phyloP scores from a whole-genome alignment of 768 basidiomycete species.

The Mrakia blollopis region DNA sequence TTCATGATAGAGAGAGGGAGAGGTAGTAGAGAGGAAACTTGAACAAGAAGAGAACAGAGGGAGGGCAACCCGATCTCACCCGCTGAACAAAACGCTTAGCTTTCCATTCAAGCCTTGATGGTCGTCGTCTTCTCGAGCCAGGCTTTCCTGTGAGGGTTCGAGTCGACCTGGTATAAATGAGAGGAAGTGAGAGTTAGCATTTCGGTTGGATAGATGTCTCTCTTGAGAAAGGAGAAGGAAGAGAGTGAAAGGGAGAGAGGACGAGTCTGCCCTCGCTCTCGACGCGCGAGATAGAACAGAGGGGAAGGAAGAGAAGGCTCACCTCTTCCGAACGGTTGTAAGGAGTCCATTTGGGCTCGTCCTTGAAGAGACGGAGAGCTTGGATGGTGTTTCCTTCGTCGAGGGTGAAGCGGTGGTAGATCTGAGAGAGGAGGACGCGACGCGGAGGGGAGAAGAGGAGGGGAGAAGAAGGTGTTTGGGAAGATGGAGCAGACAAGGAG shows the following conservation, averaged over 20 bases:
- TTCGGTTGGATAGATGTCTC: no score
- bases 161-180: conserved; percentile 2
- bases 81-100: no score
- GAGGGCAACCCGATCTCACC: neutral
- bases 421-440: conserved; percentile 1
- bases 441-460: neutral
- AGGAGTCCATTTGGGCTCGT: conserved; percentile 76
- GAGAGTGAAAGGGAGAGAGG: neutral
- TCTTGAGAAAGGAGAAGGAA: neutral
- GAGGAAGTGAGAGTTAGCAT: neutral
- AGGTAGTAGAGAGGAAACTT: neutral
- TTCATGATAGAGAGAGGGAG: neutral
- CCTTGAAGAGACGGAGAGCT: conserved; percentile 83
- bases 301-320: neutral
- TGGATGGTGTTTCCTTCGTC: conserved; percentile 68
- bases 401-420: conserved; percentile 60
- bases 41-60: neutral
- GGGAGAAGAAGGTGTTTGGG: neutral
- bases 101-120: conserved; percentile 3
- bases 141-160: conserved; percentile 20
- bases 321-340: conserved; percentile 25
- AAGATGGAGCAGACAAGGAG: neutral
- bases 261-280: neutral
- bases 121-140: conserved; percentile 19
- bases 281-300: neutral